Evolutionary conservation across 106 monocot species (phyloP), one percentile per base, ranked within the genome.

Genomic region (Triglochin maritima): DNA sequence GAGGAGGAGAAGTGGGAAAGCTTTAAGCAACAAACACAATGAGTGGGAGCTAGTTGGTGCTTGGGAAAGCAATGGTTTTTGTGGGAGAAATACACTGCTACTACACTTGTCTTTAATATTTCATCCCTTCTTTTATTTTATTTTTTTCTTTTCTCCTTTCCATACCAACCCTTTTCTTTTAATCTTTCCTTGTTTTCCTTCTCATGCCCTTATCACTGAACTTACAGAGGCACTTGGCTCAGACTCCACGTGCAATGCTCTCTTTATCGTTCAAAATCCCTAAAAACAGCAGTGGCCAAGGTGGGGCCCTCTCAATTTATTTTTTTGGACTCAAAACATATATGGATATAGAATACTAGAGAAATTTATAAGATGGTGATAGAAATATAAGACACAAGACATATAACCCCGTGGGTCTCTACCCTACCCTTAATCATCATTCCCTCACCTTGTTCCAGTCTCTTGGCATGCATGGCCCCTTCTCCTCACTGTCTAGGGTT

Each of bases 181-280:
- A 44, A 9, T 62, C 41, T 62, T 45, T 11, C 61, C 5, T 44
- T 61, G 3, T 12, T 42, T 7, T 44, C 42, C 64, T 47, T 46
- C 8, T 64, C 64, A 48, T 64, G 50, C 46, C 42, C 66, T 66
- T 52, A 52, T 51, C 42, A 13, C 66, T 9, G 51, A 9, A 29
- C 50, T 16, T 49, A 69, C 68, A 70, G 73, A 74, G 81, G 73
- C 76, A 72, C 73, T 76, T 78, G 83, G 83, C 63, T 81, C 87
- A 85, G 87, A 74, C 64, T 87, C 87, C 87, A 87, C 87, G 84
- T 87, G 87, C 79, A 80, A 79, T 72, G 78, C 64, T 81, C 11
- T 11, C 11, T 8, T 78, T 84, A 78, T 84, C 83, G 71, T 84
- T 79, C 79, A 76, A 81, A 76, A 70, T 76, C 80, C 69, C 66